Conservation (phyloP, 306 rosid species). For the Quercus mongolica region DNA sequence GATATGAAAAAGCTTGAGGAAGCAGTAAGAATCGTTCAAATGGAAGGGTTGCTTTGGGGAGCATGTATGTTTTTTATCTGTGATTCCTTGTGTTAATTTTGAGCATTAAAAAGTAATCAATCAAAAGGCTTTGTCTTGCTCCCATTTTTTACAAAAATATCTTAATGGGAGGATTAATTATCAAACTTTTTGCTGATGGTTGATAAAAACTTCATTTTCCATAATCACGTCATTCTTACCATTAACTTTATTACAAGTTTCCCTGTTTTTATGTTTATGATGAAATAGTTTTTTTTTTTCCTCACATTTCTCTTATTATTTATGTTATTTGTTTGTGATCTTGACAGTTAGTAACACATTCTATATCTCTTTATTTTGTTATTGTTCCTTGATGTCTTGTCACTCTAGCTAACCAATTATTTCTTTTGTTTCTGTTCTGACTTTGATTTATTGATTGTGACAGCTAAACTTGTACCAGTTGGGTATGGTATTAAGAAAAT, state of each 20-base stretch:
- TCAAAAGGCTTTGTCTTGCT: not conserved
- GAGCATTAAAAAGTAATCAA: not conserved
- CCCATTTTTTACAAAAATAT: not conserved
- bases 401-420: no score
- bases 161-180: not conserved
- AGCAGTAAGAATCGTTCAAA: conserved; percentile 70
- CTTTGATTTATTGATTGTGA: not conserved
- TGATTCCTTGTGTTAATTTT: not conserved
- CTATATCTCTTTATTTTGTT: no score
- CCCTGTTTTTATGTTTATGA: no score
- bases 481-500: conserved; percentile 94
- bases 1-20: conserved; percentile 97
- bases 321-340: not conserved
- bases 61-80: conserved; percentile 55
- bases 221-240: not conserved
- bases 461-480: conserved; percentile 90
- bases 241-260: not conserved
- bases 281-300: not conserved
- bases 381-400: no score
- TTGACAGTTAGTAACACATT: not conserved
- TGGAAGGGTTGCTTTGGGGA: conserved; percentile 92
- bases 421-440: conserved; percentile 9
- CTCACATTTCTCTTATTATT: not conserved
- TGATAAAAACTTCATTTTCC: not conserved
- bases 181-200: not conserved